Evolutionary conservation across 495 filamentous ascomycete species (phyloP).

Genomic region (Talaromyces borbonicus): DNA sequence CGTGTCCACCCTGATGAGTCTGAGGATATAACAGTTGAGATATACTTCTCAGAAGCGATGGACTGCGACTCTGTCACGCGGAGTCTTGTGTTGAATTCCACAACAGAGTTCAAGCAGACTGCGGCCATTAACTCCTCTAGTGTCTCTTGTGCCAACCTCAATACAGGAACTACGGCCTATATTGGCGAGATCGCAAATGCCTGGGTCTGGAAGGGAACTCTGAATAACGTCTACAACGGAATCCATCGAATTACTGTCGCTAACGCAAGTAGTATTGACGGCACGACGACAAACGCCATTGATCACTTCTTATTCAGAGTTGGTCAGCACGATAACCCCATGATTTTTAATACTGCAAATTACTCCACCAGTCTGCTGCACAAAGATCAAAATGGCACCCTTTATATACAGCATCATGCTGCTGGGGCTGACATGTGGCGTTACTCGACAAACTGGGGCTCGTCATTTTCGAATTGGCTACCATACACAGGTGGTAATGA

Average conservation of each 20-base stretch:
- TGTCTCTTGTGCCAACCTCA: conserved; percentile 33
- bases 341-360: conserved; percentile 50
- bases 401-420: conserved; percentile 50
- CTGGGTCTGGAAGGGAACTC: conserved; percentile 46
- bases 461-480: conserved; percentile 49
- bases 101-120: conserved; percentile 30
- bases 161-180: conserved; percentile 16
- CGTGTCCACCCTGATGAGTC: conserved; percentile 30
- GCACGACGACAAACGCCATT: conserved; percentile 27
- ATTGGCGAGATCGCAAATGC: conserved; percentile 42
- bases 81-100: conserved; percentile 44
- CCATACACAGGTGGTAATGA: conserved; percentile 42
- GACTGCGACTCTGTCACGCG: conserved; percentile 46
- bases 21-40: conserved; percentile 37
- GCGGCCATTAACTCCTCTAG: conserved; percentile 31
- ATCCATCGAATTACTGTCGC: conserved; percentile 53
- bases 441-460: conserved; percentile 54
- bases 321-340: conserved; percentile 46
- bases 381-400: conserved; percentile 22
- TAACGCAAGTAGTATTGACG: conserved; percentile 36
- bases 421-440: conserved; percentile 55
- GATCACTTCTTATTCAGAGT: conserved; percentile 50
- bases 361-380: conserved; percentile 43
- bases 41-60: conserved; percentile 57
- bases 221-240: conserved; percentile 53